Conservation (phyloP, 2,329 filamentous ascomycete genomes). For the Thermoascus crustaceus region DNA sequence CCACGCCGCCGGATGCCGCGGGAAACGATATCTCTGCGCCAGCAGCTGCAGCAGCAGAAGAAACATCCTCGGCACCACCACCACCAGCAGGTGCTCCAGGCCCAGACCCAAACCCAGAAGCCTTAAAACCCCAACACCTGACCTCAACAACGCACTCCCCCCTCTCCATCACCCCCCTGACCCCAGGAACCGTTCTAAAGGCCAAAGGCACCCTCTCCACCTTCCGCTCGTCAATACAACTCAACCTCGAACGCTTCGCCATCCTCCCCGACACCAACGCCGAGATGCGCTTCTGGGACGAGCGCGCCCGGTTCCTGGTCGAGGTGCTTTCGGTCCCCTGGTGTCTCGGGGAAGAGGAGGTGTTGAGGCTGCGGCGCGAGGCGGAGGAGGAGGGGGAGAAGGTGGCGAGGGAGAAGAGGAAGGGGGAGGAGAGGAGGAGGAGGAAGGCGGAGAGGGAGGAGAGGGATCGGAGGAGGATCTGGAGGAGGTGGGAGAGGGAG, state of each 20-base stretch:
- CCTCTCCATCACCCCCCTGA: conserved; percentile 40
- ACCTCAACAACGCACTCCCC: conserved; percentile 24
- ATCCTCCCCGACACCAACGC: conserved; percentile 45
- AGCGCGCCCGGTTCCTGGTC: conserved; percentile 42
- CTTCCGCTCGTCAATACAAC: conserved; percentile 45
- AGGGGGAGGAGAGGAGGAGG: conserved; percentile 20
- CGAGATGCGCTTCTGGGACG: conserved; percentile 47
- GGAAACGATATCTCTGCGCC: conserved; percentile 8
- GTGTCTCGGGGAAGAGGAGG: conserved; percentile 39
- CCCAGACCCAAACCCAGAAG: conserved; percentile 15
- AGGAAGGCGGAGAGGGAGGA: conserved; percentile 23
- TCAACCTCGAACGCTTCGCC: conserved; percentile 47
- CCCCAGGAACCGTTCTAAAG: conserved; percentile 46
- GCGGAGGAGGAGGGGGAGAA: conserved; percentile 32
- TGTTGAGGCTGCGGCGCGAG: conserved; percentile 35
- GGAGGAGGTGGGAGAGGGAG: conserved; percentile 26
- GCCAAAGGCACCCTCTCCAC: conserved; percentile 48
- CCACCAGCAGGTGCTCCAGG: conserved; percentile 31
- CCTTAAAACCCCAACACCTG: conserved; percentile 14
- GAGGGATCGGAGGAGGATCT: conserved; percentile 19
- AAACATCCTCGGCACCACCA: conserved; percentile 8
- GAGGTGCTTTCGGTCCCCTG: conserved; percentile 47
- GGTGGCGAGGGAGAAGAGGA: conserved; percentile 28
- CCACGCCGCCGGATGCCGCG: conserved; percentile 14
- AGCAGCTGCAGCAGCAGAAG: conserved; percentile 3